A percentile compares a stretch with the other conserved stretches of the same genome.
Evolutionary conservation across 2,329 filamentous ascomycete species (phyloP).

Genomic region (Alternaria longipes): DNA sequence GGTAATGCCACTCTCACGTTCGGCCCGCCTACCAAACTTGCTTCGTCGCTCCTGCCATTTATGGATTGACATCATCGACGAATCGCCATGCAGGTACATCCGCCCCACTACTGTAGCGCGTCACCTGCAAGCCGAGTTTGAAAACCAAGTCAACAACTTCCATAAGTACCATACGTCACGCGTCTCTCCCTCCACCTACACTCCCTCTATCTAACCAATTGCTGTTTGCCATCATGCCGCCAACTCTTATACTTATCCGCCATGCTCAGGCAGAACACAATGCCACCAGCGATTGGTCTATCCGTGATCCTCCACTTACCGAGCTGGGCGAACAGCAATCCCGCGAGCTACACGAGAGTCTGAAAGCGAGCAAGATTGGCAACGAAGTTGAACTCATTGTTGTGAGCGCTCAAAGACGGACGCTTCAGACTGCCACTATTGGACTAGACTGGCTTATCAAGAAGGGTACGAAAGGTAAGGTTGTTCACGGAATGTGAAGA

Average conservation of each 20-base stretch:
- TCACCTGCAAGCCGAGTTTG: conserved; percentile 15
- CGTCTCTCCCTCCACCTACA: background rate
- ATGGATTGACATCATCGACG: conserved; percentile 20
- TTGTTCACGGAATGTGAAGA: background rate
- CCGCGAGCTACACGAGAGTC: conserved; percentile 49
- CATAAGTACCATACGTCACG: background rate
- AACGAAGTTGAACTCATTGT: conserved; percentile 64
- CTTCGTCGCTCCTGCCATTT: conserved; percentile 8
- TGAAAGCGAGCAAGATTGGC: conserved; percentile 50
- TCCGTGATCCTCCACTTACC: conserved; percentile 55
- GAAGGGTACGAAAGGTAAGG: conserved; percentile 51
- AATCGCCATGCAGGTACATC: conserved; percentile 20
- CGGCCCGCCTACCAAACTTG: conserved; percentile 7
- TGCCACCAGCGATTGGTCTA: conserved; percentile 51
- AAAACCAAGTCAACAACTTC: conserved; percentile 8
- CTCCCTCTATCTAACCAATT: background rate
- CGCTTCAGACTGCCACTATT: conserved; percentile 69
- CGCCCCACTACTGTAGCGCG: conserved; percentile 25
- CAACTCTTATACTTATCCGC: conserved; percentile 57
- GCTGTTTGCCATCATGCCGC: conserved; percentile 47
- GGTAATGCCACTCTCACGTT: conserved; percentile 1
- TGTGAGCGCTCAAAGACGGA: conserved; percentile 71
- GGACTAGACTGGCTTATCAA: conserved; percentile 67
- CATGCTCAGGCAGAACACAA: conserved; percentile 59
- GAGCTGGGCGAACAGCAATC: conserved; percentile 55